Conservation (phyloP, 352 stramenopile species). For the Globisporangium spinosum region DNA sequence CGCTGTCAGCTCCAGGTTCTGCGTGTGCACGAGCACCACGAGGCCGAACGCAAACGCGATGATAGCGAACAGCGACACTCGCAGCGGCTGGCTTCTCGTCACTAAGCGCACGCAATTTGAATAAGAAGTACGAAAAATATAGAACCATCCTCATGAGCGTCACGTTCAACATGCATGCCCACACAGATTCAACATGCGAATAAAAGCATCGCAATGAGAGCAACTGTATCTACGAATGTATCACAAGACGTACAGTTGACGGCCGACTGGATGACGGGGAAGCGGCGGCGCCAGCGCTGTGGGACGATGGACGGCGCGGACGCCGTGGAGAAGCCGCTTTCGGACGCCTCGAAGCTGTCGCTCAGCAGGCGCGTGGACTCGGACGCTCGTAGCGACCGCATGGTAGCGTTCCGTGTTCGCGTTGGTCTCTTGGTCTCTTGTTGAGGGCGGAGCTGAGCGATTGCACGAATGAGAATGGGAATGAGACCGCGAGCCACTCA, state of each 20-base stretch:
- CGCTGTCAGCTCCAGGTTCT: constrained; percentile 45
- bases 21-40: constrained; percentile 68
- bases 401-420: neutral
- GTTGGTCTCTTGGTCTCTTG: neutral
- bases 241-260: constrained; percentile 13
- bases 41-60: constrained; percentile 52
- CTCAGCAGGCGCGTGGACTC: constrained; percentile 14
- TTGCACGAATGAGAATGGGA: neutral
- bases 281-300: constrained; percentile 20
- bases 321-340: constrained; percentile 6
- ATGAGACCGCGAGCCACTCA: neutral
- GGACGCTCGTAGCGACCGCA: neutral
- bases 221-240: neutral
- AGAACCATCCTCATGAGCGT: neutral
- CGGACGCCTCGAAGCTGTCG: neutral
- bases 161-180: neutral
- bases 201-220: neutral
- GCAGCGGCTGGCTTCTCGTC: constrained; percentile 23
- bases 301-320: constrained; percentile 19
- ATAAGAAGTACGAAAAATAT: neutral
- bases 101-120: neutral
- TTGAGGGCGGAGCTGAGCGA: neutral
- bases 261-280: constrained; percentile 17
- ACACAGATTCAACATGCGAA: neutral
- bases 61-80: constrained; percentile 45